Base-by-base conservation (phyloP, 2,329 filamentous ascomycete species). In the Botryosphaeria dothidea region DNA sequence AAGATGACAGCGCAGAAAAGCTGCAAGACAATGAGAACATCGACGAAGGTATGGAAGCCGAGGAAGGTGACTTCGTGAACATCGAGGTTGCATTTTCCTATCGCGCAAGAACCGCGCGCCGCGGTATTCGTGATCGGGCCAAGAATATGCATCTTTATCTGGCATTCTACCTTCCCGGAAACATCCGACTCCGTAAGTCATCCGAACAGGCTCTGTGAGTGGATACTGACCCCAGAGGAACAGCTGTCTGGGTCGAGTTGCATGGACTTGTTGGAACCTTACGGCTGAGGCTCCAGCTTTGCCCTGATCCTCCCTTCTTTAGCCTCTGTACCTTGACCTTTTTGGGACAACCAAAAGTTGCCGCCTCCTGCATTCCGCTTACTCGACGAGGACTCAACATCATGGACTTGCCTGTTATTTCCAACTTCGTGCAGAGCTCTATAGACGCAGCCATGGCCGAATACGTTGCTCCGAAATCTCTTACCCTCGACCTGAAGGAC, bases 41-140 rank as follows among this genome's bases (percentile, higher is more conserved):
- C 38, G 78, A 77, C 9, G 83, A 88, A 69, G 88, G 88, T 1
- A 90, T 92, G 88, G 87, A 91, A 70, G 90, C 88, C 2, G 90
- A 92, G 74, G 89, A 92, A 72, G 90, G 90, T 11, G 90, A 92
- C 68, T 92, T 92, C 70, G 84, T 92, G 74, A 93, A 93, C 71
- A 77, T 93, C 61, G 91, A 93, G 72, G 80, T 92, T 17, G 89
- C 89, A 0, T 89, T 93, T 70, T 88, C 90, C 1, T 93, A 93
- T 74, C 83, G 88, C 38, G 86, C 88, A 9, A 83, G 88, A 31
- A 85, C 86, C 0, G 85, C 84, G 8, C 83, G 84, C 31, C 87
- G 85, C 67, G 86, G 84, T 2, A 80, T 91, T 67, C 82, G 82
- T 68, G 80, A 82, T 57, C 89, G 90, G 67, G 84, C 88, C 17